Percentiles rank a stretch among this genome's conserved stretches.
These are phyloP conservation scores for Ulmus americana DNA, from an alignment of 331 rosid species.

Conservation along the genomic window DNA sequence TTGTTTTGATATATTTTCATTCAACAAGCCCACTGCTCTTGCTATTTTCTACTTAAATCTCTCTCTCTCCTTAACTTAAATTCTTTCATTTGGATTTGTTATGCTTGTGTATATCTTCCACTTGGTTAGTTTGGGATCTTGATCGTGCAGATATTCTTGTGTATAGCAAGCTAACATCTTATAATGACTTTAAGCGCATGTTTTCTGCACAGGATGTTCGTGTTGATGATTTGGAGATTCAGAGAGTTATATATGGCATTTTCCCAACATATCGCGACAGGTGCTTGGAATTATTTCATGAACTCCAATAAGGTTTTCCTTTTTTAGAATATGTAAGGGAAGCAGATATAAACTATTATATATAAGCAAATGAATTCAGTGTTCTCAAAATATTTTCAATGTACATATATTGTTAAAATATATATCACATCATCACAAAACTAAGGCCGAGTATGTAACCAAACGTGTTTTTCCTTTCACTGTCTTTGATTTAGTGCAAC, in stretches of 20 bases:
- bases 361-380: neutral
- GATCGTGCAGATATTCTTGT: no score
- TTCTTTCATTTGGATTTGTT: neutral
- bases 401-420: no score
- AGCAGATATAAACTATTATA: neutral
- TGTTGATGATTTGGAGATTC: slow-evolving; percentile 72
- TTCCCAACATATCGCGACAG: slow-evolving; percentile 85
- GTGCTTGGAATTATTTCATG: slow-evolving; percentile 30
- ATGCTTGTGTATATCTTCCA: no score
- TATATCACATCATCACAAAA: no score
- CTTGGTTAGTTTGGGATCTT: no score
- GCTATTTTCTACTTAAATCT: neutral
- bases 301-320: neutral
- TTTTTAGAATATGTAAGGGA: neutral
- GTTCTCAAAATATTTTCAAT: no score
- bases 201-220: slow-evolving; percentile 51
- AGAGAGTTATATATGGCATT: slow-evolving; percentile 73
- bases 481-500: neutral
- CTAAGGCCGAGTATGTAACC: neutral
- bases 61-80: neutral
- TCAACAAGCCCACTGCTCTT: no score
- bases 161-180: no score
- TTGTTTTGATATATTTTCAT: no score
- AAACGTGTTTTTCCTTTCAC: neutral
- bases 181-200: neutral